Percentiles rank a stretch among this genome's conserved stretches.
Conservation (phyloP, 768 basidiomycete species). For the Neoboletus brunneissimus region DNA sequence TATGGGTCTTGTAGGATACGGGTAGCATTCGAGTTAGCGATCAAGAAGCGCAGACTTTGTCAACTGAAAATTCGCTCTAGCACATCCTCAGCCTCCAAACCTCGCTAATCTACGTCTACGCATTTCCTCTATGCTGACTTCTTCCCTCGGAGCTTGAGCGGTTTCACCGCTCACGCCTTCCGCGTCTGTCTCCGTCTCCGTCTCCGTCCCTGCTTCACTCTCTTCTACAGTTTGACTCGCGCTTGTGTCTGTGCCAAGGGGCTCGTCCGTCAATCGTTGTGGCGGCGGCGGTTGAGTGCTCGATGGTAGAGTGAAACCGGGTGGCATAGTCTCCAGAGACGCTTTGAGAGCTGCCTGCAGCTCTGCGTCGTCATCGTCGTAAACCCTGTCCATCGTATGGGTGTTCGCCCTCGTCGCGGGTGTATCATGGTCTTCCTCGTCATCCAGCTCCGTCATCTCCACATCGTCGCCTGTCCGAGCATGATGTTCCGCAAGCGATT, state of each 20-base stretch:
- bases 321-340: conserved; percentile 65
- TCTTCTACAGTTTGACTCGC: conserved; percentile 15
- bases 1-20: background rate
- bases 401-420: background rate
- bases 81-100: conserved; percentile 48
- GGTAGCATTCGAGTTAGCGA: background rate
- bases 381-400: conserved; percentile 41
- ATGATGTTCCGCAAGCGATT: conserved; percentile 21
- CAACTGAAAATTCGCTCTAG: background rate
- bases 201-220: conserved; percentile 31
- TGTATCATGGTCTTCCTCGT: conserved; percentile 19
- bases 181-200: conserved; percentile 36
- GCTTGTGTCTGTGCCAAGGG: background rate
- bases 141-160: conserved; percentile 26
- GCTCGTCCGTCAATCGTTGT: conserved; percentile 16
- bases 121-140: conserved; percentile 62
- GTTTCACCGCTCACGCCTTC: conserved; percentile 7
- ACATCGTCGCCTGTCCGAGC: conserved; percentile 20
- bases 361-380: conserved; percentile 86
- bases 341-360: conserved; percentile 86
- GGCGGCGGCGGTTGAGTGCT: conserved; percentile 9
- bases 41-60: background rate
- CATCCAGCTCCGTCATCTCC: conserved; percentile 20
- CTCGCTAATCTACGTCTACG: conserved; percentile 59
- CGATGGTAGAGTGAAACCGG: conserved; percentile 44